Evolutionary conservation across 345 rosid species (phyloP).

Genomic region (Hevea brasiliensis): DNA sequence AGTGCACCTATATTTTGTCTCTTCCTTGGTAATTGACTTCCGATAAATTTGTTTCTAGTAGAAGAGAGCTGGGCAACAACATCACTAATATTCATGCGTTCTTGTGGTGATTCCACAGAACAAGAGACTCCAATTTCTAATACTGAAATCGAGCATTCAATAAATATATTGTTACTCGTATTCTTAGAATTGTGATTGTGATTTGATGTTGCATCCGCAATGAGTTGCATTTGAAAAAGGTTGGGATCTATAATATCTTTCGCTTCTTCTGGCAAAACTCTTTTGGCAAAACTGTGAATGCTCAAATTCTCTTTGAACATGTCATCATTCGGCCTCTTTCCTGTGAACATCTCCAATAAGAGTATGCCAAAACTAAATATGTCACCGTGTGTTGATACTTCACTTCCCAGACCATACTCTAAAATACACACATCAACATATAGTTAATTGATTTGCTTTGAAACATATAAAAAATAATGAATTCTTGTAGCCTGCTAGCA

Average conservation of each 20-base stretch:
- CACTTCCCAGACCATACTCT: neutral
- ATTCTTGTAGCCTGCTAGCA: too few species aligned
- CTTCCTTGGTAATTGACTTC: too few species aligned
- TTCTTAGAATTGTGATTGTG: neutral
- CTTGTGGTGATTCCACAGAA: neutral
- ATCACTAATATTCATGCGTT: neutral
- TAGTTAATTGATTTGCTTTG: neutral
- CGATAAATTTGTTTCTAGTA: neutral
- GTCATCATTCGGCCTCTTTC: neutral
- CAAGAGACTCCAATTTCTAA: neutral
- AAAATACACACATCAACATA: too few species aligned
- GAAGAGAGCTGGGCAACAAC: neutral
- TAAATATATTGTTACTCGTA: neutral
- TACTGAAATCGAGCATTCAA: neutral
- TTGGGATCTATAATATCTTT: neutral
- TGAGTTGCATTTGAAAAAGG: neutral
- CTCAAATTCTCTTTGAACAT: neutral
- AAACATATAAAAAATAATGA: too few species aligned
- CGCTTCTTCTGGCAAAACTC: neutral
- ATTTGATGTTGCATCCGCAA: too few species aligned
- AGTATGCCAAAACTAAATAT: neutral
- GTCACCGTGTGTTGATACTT: neutral
- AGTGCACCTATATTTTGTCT: too few species aligned
- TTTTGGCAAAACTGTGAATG: neutral
- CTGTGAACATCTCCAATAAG: conserved; percentile 1